A percentile compares a stretch with the other conserved stretches of the same genome.
These are phyloP conservation scores for Tolypocladium inflatum DNA, from an alignment of 2,329 filamentous ascomycete genomes.

Conservation along the genomic window DNA sequence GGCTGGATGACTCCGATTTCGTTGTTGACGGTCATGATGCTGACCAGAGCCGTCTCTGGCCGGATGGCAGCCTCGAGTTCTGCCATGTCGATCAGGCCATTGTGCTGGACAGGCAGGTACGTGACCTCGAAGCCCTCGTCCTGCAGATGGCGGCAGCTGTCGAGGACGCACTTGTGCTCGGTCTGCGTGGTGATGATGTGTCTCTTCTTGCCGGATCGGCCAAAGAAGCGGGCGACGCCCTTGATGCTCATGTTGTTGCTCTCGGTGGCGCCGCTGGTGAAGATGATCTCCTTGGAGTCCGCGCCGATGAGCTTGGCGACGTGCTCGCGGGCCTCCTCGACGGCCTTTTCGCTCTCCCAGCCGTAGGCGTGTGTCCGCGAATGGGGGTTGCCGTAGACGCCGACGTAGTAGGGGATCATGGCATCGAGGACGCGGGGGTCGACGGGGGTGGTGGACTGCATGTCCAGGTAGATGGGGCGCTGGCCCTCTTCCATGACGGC, in stretches of 20 bases:
- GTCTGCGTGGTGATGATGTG: slow-evolving; percentile 97
- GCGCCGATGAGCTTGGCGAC: slow-evolving; percentile 84
- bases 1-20: slow-evolving; percentile 99
- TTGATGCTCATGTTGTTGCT: slow-evolving; percentile 99
- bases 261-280: slow-evolving; percentile 95
- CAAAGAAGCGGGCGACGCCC: slow-evolving; percentile 92
- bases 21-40: slow-evolving; percentile 98
- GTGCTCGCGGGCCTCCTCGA: slow-evolving; percentile 77
- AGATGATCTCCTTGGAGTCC: slow-evolving; percentile 96
- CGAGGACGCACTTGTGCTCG: slow-evolving; percentile 97
- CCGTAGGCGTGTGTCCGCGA: slow-evolving; percentile 96
- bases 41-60: slow-evolving; percentile 85
- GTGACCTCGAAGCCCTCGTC: slow-evolving; percentile 95
- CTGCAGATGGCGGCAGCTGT: slow-evolving; percentile 93
- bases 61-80: slow-evolving; percentile 82
- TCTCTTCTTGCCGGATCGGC: slow-evolving; percentile 88
- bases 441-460: slow-evolving; percentile 93
- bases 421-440: slow-evolving; percentile 92
- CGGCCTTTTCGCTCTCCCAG: slow-evolving; percentile 94
- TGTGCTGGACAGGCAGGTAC: slow-evolving; percentile 84
- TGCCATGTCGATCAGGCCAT: slow-evolving; percentile 76
- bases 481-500: slow-evolving; percentile 88
- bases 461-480: slow-evolving; percentile 93
- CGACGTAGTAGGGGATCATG: slow-evolving; percentile 92
- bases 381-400: slow-evolving; percentile 93